phyloP scores from a whole-genome alignment of 192 early-diverging fungal genomes.

The Coemansia sp. region DNA sequence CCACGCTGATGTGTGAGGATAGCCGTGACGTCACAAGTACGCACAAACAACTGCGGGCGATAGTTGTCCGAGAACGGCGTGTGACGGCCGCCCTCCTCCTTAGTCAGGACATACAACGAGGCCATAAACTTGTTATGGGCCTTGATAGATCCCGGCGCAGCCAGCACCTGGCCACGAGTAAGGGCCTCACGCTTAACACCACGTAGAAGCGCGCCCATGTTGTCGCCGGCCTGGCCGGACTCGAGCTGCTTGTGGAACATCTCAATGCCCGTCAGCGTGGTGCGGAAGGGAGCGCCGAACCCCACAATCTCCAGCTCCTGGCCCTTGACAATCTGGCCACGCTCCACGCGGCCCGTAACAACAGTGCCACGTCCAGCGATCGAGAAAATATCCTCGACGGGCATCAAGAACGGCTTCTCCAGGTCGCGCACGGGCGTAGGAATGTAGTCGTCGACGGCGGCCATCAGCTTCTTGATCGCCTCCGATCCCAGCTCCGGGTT shows the following conservation, averaged over 20 bases:
- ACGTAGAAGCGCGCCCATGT: conserved; percentile 97
- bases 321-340: conserved; percentile 92
- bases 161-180: conserved; percentile 93
- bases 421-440: conserved; percentile 91
- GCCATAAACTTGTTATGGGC: conserved; percentile 94
- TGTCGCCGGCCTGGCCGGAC: conserved; percentile 96
- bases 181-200: conserved; percentile 97
- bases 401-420: conserved; percentile 99
- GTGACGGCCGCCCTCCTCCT: conserved; percentile 98
- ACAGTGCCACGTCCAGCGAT: conserved; percentile 99
- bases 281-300: conserved; percentile 86
- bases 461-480: conserved; percentile 91
- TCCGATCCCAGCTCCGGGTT: conserved; percentile 90
- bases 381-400: conserved; percentile 97
- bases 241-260: conserved; percentile 99
- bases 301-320: conserved; percentile 97
- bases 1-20: conserved; percentile 76
- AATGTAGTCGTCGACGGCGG: conserved; percentile 88
- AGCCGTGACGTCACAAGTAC: conserved; percentile 95
- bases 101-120: conserved; percentile 93
- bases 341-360: conserved; percentile 92
- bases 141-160: conserved; percentile 90
- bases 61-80: conserved; percentile 98
- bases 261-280: conserved; percentile 96
- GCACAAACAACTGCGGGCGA: conserved; percentile 93